A percentile compares a stretch with the other conserved stretches of the same genome.
These are phyloP conservation scores for Ochromonas danica DNA, from an alignment of 108 stramenopile genomes.

Conservation along the genomic window DNA sequence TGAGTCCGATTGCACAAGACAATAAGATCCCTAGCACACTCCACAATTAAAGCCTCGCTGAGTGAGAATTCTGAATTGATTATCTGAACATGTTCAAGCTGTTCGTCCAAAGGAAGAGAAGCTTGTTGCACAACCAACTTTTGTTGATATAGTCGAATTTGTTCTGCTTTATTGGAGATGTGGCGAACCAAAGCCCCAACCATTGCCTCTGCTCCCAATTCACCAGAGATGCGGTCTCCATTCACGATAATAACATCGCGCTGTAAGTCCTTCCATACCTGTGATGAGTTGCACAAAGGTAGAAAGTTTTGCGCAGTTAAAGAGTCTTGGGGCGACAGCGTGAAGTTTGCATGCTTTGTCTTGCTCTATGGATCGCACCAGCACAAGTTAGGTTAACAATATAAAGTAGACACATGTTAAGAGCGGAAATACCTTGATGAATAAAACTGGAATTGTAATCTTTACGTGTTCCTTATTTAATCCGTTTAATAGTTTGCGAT, in stretches of 20 bases:
- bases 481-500: not conserved
- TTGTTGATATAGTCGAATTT: not conserved
- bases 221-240: conserved; percentile 10
- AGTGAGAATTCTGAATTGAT: not conserved
- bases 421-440: conserved; percentile 34
- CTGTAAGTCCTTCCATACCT: conserved; percentile 24
- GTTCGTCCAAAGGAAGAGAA: not conserved
- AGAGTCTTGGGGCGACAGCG: not conserved
- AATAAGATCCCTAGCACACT: not conserved
- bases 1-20: conserved; percentile 18
- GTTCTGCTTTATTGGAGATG: not conserved
- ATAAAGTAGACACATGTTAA: too few relatives aligned
- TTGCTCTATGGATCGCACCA: too few relatives aligned
- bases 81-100: not conserved
- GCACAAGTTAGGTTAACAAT: too few relatives aligned
- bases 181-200: conserved; percentile 16
- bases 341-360: not conserved
- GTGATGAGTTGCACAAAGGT: not conserved
- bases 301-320: not conserved
- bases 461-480: not conserved
- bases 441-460: conserved; percentile 10
- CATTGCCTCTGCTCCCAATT: conserved; percentile 2
- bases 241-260: conserved; percentile 14
- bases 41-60: not conserved
- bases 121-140: not conserved